Evolutionary conservation across 2,329 filamentous ascomycete species (phyloP).

Genomic region (Aspergillus candidus): DNA sequence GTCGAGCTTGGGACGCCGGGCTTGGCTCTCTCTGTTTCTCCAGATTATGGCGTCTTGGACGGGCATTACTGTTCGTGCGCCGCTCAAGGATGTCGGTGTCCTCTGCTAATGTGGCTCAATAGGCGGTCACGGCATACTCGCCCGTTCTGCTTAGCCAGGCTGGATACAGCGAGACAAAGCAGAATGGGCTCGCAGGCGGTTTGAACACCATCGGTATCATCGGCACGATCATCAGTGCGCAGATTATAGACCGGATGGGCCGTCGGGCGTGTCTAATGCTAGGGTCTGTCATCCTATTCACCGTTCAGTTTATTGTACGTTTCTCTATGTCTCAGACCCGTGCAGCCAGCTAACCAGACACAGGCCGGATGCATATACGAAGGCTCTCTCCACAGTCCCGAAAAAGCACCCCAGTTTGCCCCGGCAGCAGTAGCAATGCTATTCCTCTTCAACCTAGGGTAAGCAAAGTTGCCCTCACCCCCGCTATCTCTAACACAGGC

Average conservation of each 20-base stretch:
- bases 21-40: conserved; percentile 42
- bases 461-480: not conserved
- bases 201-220: conserved; percentile 49
- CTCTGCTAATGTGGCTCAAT: conserved; percentile 19
- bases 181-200: conserved; percentile 46
- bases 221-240: conserved; percentile 47
- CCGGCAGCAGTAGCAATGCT: conserved; percentile 45
- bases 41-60: conserved; percentile 44
- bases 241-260: conserved; percentile 48
- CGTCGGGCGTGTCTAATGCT: conserved; percentile 39
- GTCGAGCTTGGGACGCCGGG: conserved; percentile 33
- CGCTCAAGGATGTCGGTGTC: conserved; percentile 24
- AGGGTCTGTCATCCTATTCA: conserved; percentile 35
- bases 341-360: not conserved
- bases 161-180: conserved; percentile 32
- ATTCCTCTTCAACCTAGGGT: conserved; percentile 36
- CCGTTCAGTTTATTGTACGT: conserved; percentile 38
- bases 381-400: conserved; percentile 31
- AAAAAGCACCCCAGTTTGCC: conserved; percentile 34
- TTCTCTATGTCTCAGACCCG: not conserved
- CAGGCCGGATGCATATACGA: conserved; percentile 41
- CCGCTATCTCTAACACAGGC: no score
- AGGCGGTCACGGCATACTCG: conserved; percentile 34
- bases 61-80: conserved; percentile 37
- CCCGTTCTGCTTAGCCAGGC: conserved; percentile 24